Percentiles rank a stretch among this genome's conserved stretches.
Conservation (phyloP, 768 basidiomycete genomes). For the Candolleomyces aberdarensis region DNA sequence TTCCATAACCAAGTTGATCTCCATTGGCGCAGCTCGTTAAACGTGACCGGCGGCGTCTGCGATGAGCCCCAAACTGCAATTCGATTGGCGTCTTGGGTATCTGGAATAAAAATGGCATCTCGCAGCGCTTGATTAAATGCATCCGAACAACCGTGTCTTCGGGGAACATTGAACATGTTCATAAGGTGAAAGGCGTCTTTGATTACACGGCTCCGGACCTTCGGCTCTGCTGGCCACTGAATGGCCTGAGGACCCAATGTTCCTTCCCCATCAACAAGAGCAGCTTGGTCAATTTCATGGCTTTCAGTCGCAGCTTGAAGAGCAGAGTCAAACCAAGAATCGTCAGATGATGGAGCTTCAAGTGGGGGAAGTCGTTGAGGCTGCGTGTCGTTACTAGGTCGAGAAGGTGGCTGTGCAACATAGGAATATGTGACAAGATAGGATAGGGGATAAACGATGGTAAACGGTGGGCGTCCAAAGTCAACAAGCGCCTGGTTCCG, state of each 20-base stretch:
- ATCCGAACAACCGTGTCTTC: constrained; percentile 15
- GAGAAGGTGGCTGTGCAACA: background rate
- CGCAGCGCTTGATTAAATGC: constrained; percentile 17
- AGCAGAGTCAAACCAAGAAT: too few relatives aligned
- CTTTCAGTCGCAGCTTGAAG: too few relatives aligned
- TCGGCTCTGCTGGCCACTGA: background rate
- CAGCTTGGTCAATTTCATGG: background rate
- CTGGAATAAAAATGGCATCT: constrained; percentile 23
- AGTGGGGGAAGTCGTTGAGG: background rate
- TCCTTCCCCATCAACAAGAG: background rate
- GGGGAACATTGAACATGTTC: constrained; percentile 21
- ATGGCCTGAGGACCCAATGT: background rate
- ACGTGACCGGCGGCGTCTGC: background rate
- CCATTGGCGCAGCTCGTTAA: background rate
- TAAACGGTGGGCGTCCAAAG: constrained; percentile 16
- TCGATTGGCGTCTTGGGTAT: background rate
- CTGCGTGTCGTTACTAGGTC: background rate
- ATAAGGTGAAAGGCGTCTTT: constrained; percentile 23
- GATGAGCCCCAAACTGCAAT: background rate
- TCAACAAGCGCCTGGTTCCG: constrained; percentile 6
- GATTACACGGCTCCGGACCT: constrained; percentile 17
- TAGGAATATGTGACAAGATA: constrained; percentile 9
- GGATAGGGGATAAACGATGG: constrained; percentile 7
- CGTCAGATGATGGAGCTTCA: too few relatives aligned
- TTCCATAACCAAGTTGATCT: constrained; percentile 7